Percentiles rank a stretch among this genome's conserved stretches.
Evolutionary conservation across 805 yeast species (phyloP).

Genomic region (Yarrowia keelungensis): DNA sequence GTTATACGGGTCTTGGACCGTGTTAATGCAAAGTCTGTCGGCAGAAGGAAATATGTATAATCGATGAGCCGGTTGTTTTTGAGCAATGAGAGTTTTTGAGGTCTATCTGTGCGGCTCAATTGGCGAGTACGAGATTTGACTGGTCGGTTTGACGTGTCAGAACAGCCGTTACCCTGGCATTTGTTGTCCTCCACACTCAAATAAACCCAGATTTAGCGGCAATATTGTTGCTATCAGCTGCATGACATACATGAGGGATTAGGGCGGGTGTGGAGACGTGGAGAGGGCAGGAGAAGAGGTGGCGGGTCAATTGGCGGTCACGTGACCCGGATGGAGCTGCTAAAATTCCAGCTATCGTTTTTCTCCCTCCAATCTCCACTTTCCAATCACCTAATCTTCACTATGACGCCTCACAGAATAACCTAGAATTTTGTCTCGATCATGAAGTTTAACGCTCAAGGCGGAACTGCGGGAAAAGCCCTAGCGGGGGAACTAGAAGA

Average conservation of each 20-base stretch:
- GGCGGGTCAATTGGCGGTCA: background rate
- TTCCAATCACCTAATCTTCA: conserved; percentile 6
- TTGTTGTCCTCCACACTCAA: background rate
- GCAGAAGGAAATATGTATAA: too few relatives aligned
- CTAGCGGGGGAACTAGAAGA: background rate
- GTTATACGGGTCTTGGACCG: too few relatives aligned
- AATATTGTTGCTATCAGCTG: conserved; percentile 33
- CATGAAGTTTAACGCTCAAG: background rate
- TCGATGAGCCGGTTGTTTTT: too few relatives aligned
- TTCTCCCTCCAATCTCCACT: background rate
- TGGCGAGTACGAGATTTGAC: too few relatives aligned
- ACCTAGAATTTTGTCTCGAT: background rate
- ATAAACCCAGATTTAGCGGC: conserved; percentile 17
- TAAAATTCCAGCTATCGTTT: too few relatives aligned
- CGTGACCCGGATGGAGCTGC: background rate
- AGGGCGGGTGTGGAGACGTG: background rate
- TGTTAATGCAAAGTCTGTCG: too few relatives aligned
- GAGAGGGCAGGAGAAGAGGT: background rate
- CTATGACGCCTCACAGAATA: conserved; percentile 22
- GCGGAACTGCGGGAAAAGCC: conserved; percentile 7
- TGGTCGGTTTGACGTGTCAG: too few relatives aligned
- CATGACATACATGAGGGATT: background rate
- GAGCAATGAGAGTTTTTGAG: too few relatives aligned
- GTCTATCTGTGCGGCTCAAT: too few relatives aligned
- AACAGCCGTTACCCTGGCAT: too few relatives aligned